These are phyloP conservation scores for Calycina herbarum DNA, from an alignment of 2,329 filamentous ascomycete genomes.

Conservation along the genomic window DNA sequence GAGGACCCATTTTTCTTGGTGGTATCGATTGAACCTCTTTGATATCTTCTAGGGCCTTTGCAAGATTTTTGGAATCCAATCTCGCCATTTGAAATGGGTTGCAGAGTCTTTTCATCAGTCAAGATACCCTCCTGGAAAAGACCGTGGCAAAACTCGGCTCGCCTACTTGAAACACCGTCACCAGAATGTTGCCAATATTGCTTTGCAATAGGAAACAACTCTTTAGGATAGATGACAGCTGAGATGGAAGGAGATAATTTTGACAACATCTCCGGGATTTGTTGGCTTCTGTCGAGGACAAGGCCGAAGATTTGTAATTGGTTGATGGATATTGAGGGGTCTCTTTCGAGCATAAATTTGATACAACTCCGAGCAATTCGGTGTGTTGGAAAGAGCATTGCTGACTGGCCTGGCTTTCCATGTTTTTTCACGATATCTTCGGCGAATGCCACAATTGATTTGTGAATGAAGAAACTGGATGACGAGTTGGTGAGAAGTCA, in stretches of 20 bases:
- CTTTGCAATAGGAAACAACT: conserved; percentile 74
- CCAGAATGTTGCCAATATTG: conserved; percentile 97
- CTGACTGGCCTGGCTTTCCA: conserved; percentile 62
- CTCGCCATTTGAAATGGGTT: conserved; percentile 20
- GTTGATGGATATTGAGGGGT: conserved; percentile 50
- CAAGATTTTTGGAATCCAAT: conserved; percentile 30
- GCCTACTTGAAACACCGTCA: conserved; percentile 86
- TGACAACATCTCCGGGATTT: conserved; percentile 51
- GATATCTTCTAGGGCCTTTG: conserved; percentile 81
- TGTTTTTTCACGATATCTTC: conserved; percentile 64
- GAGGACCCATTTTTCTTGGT: conserved; percentile 20
- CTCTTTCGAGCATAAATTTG: conserved; percentile 67
- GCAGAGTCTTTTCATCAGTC: conserved; percentile 45
- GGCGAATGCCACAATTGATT: conserved; percentile 73
- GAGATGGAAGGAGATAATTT: conserved; percentile 61
- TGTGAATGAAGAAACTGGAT: conserved; percentile 85
- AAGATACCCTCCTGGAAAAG: conserved; percentile 71
- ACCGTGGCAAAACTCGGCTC: conserved; percentile 83
- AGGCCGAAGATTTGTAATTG: conserved; percentile 62
- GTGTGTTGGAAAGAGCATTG: conserved; percentile 80
- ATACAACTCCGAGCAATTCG: conserved; percentile 70
- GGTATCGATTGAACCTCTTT: conserved; percentile 56
- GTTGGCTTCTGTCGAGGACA: conserved; percentile 57
- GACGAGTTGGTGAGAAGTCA: conserved; percentile 26
- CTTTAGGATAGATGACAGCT: conserved; percentile 69